phyloP scores from a whole-genome alignment of 1,139 yeast genomes.

The Entelexis paramagnoliae region DNA sequence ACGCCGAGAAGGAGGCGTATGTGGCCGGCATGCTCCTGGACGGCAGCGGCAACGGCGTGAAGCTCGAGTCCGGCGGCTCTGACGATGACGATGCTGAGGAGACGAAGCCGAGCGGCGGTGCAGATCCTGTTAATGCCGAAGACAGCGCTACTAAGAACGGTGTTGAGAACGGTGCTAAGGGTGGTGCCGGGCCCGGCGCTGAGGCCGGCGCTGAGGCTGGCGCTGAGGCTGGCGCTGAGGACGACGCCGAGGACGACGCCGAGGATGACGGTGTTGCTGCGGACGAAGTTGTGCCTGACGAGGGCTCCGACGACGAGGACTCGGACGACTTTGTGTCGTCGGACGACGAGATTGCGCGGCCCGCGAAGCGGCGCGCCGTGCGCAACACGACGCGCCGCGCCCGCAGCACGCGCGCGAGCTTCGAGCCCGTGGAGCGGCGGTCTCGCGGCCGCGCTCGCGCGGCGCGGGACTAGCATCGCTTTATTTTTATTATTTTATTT shows the following conservation, averaged over 20 bases:
- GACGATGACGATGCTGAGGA: constrained; percentile 3
- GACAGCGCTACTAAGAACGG: background rate
- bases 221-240: constrained; percentile 4
- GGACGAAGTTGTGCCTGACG: background rate
- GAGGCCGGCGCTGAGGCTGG: background rate
- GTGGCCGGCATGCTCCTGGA: constrained; percentile 25
- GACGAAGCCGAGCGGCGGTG: too few relatives aligned
- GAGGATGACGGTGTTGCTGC: constrained; percentile 1
- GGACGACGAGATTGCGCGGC: constrained; percentile 5
- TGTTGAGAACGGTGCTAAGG: background rate
- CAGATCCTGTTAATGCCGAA: too few relatives aligned
- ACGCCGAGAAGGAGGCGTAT: constrained; percentile 25
- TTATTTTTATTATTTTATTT: background rate
- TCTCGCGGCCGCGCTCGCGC: background rate
- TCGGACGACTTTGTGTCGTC: constrained; percentile 3
- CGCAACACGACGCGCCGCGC: background rate
- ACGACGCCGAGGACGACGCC: constrained; percentile 15
- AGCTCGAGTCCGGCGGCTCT: constrained; percentile 11
- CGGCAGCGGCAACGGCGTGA: constrained; percentile 1
- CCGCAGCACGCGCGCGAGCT: constrained; percentile 5
- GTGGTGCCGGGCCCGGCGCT: background rate
- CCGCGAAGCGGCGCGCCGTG: constrained; percentile 3
- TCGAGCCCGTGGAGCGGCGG: constrained; percentile 7
- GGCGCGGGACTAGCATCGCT: background rate
- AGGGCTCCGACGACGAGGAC: constrained; percentile 10